Evolutionary conservation across 306 rosid species (phyloP).

Genomic region (Vachellia pachyceras): DNA sequence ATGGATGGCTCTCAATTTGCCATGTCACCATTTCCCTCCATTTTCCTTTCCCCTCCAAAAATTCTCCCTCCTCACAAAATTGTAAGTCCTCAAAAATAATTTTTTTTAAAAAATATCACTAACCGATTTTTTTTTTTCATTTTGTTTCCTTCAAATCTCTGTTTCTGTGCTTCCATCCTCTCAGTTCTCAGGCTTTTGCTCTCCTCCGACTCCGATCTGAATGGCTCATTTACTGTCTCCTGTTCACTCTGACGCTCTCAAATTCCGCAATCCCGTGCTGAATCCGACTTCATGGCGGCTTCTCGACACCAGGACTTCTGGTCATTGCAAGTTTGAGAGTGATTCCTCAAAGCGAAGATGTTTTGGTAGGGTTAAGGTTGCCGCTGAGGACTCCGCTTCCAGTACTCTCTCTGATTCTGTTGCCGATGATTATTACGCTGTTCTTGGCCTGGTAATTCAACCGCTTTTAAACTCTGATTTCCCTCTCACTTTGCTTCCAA

Average conservation of each 20-base stretch:
- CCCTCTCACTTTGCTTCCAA: neutral
- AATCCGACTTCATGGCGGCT: constrained; percentile 56
- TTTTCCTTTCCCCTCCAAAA: constrained; percentile 43
- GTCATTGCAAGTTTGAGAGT: constrained; percentile 44
- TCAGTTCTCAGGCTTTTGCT: neutral
- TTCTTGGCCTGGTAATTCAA: constrained; percentile 79
- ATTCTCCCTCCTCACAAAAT: constrained; percentile 60
- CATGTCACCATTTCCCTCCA: constrained; percentile 56
- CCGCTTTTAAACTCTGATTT: constrained; percentile 2
- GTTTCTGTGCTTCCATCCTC: neutral
- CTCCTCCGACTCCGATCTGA: neutral
- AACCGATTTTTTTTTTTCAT: neutral
- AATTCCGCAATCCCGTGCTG: constrained; percentile 52
- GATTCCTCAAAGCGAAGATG: constrained; percentile 51
- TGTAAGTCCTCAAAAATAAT: neutral
- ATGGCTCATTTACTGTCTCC: constrained; percentile 81
- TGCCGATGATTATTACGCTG: constrained; percentile 90
- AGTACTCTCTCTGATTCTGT: constrained; percentile 35
- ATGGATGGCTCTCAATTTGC: constrained; percentile 58
- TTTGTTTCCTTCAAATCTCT: neutral
- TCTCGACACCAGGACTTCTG: constrained; percentile 37
- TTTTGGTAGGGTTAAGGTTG: constrained; percentile 61
- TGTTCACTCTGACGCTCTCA: constrained; percentile 67
- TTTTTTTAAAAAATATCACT: neutral
- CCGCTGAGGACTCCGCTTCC: constrained; percentile 58